These are phyloP conservation scores for Alternaria brassicicola DNA, from an alignment of 2,329 filamentous ascomycete genomes.

Conservation along the genomic window DNA sequence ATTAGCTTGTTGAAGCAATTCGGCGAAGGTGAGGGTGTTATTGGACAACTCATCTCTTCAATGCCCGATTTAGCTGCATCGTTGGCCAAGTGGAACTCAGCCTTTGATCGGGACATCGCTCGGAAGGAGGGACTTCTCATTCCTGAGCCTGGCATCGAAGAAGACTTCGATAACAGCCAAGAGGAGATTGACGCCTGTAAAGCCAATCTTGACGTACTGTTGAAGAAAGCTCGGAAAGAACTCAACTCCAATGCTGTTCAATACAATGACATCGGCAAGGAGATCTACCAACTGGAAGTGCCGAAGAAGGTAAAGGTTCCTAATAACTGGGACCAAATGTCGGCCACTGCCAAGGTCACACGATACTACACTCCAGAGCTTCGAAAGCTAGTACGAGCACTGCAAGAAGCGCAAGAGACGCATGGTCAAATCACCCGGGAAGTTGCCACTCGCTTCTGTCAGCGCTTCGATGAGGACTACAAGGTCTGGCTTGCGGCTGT, in stretches of 20 bases:
- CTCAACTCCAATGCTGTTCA: slow-evolving; percentile 70
- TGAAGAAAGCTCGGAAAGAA: slow-evolving; percentile 73
- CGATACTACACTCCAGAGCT: slow-evolving; percentile 92
- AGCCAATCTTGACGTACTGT: slow-evolving; percentile 70
- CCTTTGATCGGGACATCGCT: slow-evolving; percentile 83
- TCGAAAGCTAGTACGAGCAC: slow-evolving; percentile 77
- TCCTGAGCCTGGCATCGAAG: slow-evolving; percentile 84
- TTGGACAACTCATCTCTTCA: slow-evolving; percentile 78
- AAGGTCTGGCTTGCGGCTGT: slow-evolving; percentile 86
- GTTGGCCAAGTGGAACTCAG: slow-evolving; percentile 84
- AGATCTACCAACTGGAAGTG: slow-evolving; percentile 94
- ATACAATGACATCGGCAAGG: slow-evolving; percentile 81
- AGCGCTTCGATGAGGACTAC: slow-evolving; percentile 87
- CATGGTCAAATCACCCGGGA: slow-evolving; percentile 91
- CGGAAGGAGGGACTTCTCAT: slow-evolving; percentile 81
- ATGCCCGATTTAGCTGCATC: slow-evolving; percentile 84
- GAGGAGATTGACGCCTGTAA: slow-evolving; percentile 78
- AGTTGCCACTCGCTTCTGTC: slow-evolving; percentile 81
- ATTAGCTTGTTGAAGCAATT: slow-evolving; percentile 78
- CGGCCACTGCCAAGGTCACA: slow-evolving; percentile 85
- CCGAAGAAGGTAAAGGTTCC: slow-evolving; percentile 87
- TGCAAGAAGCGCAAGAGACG: slow-evolving; percentile 93
- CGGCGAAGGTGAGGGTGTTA: slow-evolving; percentile 78
- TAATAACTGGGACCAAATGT: slow-evolving; percentile 93
- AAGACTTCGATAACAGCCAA: slow-evolving; percentile 87